These are phyloP conservation scores for Epichloe gansuensis DNA, from an alignment of 2,329 filamentous ascomycete genomes.

Conservation along the genomic window DNA sequence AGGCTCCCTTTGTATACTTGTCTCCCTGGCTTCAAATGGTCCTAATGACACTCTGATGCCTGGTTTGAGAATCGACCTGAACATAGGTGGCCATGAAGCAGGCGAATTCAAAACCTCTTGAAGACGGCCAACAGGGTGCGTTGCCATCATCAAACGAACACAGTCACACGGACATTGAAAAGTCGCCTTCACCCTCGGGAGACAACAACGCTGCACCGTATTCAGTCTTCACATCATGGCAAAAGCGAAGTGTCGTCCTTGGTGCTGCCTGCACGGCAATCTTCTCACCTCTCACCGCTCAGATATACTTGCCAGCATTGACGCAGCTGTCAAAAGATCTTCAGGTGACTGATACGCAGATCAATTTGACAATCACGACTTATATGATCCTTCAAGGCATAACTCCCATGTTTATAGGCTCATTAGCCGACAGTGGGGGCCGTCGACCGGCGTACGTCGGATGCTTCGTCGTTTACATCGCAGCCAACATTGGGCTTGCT, in stretches of 20 bases:
- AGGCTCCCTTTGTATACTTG: too few relatives aligned
- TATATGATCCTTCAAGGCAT: slow-evolving; percentile 51
- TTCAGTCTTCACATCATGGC: slow-evolving; percentile 26
- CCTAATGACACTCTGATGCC: too few relatives aligned
- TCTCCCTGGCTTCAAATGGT: too few relatives aligned
- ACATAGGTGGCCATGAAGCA: neutral
- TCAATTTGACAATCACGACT: slow-evolving; percentile 41
- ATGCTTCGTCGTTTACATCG: slow-evolving; percentile 40
- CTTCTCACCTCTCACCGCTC: slow-evolving; percentile 34
- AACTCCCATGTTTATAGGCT: slow-evolving; percentile 43
- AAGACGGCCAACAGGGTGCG: neutral
- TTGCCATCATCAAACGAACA: neutral
- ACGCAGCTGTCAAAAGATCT: slow-evolving; percentile 35
- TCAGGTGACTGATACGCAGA: slow-evolving; percentile 26
- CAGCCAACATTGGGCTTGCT: slow-evolving; percentile 41
- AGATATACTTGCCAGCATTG: slow-evolving; percentile 44
- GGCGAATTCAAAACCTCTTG: neutral
- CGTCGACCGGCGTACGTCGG: slow-evolving; percentile 41
- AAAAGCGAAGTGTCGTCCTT: slow-evolving; percentile 30
- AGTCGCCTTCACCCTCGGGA: slow-evolving; percentile 4
- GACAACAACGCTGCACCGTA: slow-evolving; percentile 15
- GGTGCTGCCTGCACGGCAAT: slow-evolving; percentile 26
- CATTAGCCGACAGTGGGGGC: slow-evolving; percentile 41
- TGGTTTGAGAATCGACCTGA: too few relatives aligned
- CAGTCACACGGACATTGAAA: slow-evolving; percentile 7